phyloP scores from a whole-genome alignment of 2,329 filamentous ascomycete species.

The Sphaerulina vaccinii region DNA sequence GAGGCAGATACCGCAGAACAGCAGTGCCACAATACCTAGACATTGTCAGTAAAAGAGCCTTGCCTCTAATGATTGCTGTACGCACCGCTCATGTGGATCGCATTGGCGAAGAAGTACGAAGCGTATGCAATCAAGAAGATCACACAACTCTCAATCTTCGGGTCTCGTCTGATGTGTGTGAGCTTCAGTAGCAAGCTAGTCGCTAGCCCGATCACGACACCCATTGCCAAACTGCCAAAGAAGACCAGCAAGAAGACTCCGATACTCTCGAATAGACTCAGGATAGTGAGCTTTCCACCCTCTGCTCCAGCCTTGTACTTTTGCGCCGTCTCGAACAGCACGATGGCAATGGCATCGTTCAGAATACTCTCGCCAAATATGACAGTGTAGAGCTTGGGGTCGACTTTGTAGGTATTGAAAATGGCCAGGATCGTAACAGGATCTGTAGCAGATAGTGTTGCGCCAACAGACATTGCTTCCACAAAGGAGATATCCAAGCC shows the following conservation, averaged over 20 bases:
- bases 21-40: conserved; percentile 85
- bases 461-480: conserved; percentile 93
- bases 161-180: conserved; percentile 85
- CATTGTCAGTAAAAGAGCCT: conserved; percentile 10
- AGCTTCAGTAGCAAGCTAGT: conserved; percentile 91
- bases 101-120: conserved; percentile 97
- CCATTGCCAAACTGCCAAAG: conserved; percentile 89
- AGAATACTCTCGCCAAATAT: conserved; percentile 98
- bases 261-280: conserved; percentile 85
- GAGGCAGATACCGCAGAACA: conserved; percentile 96
- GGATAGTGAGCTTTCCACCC: conserved; percentile 67
- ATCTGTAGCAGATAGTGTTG: conserved; percentile 93
- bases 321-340: conserved; percentile 96
- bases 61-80: conserved; percentile 10
- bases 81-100: conserved; percentile 90
- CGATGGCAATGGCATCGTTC: conserved; percentile 97
- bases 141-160: conserved; percentile 95
- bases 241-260: conserved; percentile 95
- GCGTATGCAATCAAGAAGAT: conserved; percentile 93
- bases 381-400: conserved; percentile 96
- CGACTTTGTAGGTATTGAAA: conserved; percentile 99
- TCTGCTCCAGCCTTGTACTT: conserved; percentile 77
- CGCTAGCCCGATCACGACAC: conserved; percentile 78
- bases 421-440: conserved; percentile 97
- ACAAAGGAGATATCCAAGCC: conserved; percentile 85